Evolutionary conservation across 768 basidiomycete species (phyloP).

Genomic region (Xerocomellus dryophilus): DNA sequence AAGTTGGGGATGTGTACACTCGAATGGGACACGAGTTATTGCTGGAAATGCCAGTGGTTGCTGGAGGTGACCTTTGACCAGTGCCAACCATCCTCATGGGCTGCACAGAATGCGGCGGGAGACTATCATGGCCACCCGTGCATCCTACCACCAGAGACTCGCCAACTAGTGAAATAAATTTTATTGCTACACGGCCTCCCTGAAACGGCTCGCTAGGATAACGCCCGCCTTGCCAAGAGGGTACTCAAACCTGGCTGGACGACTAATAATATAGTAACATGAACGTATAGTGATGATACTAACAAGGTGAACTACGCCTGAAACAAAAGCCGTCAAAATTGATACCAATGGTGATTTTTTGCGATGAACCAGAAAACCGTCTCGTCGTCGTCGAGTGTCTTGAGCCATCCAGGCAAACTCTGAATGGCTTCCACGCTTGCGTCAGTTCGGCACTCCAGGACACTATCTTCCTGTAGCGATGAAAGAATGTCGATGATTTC

Average conservation of each 20-base stretch:
- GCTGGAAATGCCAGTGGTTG: no score
- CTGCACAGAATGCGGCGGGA: no score
- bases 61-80: no score
- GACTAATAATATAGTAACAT: background rate
- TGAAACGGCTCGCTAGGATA: no score
- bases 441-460: slow-evolving; percentile 32
- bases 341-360: slow-evolving; percentile 63
- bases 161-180: no score
- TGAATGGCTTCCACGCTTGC: slow-evolving; percentile 4
- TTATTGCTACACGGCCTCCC: no score
- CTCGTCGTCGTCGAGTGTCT: slow-evolving; percentile 50
- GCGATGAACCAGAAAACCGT: slow-evolving; percentile 57
- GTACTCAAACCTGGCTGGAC: background rate
- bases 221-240: no score
- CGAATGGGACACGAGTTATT: no score
- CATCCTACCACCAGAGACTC: no score
- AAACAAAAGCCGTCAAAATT: slow-evolving; percentile 34
- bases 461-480: slow-evolving; percentile 52
- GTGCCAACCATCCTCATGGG: no score
- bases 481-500: slow-evolving; percentile 64
- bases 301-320: background rate
- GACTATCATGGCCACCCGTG: no score
- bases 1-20: no score
- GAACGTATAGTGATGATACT: slow-evolving; percentile 24
- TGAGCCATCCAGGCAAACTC: slow-evolving; percentile 26